Conservation (phyloP, 2,329 filamentous ascomycete genomes). For the Huntiella decipiens region DNA sequence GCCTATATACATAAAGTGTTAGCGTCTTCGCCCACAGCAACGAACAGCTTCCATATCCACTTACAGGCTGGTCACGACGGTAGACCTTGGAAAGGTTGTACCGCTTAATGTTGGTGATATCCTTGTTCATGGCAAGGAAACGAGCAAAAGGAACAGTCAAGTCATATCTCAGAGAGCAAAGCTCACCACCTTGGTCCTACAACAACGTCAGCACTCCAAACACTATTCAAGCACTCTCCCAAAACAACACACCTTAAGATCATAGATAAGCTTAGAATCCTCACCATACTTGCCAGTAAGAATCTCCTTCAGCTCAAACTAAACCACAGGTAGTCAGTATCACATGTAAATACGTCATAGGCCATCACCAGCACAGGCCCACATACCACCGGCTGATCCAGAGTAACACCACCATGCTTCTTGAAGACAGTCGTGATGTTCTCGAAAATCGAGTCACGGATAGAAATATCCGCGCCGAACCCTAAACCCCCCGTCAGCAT, state of each 20-base stretch:
- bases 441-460: slow-evolving; percentile 62
- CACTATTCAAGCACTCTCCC: neutral
- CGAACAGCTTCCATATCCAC: neutral
- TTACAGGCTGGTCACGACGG: slow-evolving; percentile 23
- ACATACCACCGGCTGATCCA: slow-evolving; percentile 50
- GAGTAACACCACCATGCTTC: slow-evolving; percentile 59
- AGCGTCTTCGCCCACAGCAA: neutral
- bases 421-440: slow-evolving; percentile 66
- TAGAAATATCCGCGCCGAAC: slow-evolving; percentile 59
- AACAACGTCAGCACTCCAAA: slow-evolving; percentile 18
- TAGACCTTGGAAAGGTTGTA: slow-evolving; percentile 88
- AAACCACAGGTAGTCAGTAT: neutral
- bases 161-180: slow-evolving; percentile 59
- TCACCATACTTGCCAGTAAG: slow-evolving; percentile 81
- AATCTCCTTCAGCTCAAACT: slow-evolving; percentile 70
- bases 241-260: slow-evolving; percentile 21
- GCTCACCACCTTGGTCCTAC: slow-evolving; percentile 69
- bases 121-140: slow-evolving; percentile 80
- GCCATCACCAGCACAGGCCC: neutral
- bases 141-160: slow-evolving; percentile 79
- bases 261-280: slow-evolving; percentile 82
- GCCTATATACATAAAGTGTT: slow-evolving; percentile 35
- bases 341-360: neutral
- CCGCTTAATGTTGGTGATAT: slow-evolving; percentile 68
- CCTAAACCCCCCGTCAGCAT: slow-evolving; percentile 20